phyloP scores from a whole-genome alignment of 768 basidiomycete species.

The Rhodotorula toruloides region DNA sequence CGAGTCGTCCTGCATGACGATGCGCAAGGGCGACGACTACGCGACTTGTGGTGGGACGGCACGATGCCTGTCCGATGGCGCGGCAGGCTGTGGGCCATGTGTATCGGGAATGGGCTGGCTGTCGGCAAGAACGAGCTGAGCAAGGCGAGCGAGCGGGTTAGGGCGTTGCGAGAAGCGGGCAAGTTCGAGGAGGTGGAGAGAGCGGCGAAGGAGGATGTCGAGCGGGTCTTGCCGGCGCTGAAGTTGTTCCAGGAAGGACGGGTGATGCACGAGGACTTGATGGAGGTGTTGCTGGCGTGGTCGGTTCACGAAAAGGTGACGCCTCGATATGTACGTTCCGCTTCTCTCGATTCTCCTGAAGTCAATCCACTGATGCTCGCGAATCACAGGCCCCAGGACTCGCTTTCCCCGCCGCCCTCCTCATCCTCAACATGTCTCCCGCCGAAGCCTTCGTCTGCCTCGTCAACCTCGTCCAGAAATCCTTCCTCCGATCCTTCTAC shows the following conservation, averaged over 20 bases:
- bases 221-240: slow-evolving; percentile 64
- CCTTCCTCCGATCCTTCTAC: slow-evolving; percentile 79
- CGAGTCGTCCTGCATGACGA: slow-evolving; percentile 53
- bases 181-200: not conserved
- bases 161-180: slow-evolving; percentile 61
- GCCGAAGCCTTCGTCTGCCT: slow-evolving; percentile 70
- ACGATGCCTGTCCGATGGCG: slow-evolving; percentile 71
- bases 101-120: slow-evolving; percentile 76
- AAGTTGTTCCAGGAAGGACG: slow-evolving; percentile 72
- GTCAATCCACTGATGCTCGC: not conserved
- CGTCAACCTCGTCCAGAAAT: slow-evolving; percentile 77
- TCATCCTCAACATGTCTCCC: slow-evolving; percentile 73
- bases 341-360: not conserved
- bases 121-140: slow-evolving; percentile 65
- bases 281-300: slow-evolving; percentile 81
- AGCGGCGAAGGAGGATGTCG: slow-evolving; percentile 65
- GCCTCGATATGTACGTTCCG: slow-evolving; percentile 58
- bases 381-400: slow-evolving; percentile 41
- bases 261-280: slow-evolving; percentile 72
- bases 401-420: slow-evolving; percentile 67
- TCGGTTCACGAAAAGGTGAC: slow-evolving; percentile 81
- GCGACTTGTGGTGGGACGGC: slow-evolving; percentile 77
- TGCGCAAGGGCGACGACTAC: not conserved
- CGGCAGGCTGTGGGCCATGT: slow-evolving; percentile 73
- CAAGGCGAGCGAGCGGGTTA: slow-evolving; percentile 50